These are phyloP conservation scores for Magnolia changhungtana DNA, from an alignment of 164 flowering plant species.

Conservation along the genomic window DNA sequence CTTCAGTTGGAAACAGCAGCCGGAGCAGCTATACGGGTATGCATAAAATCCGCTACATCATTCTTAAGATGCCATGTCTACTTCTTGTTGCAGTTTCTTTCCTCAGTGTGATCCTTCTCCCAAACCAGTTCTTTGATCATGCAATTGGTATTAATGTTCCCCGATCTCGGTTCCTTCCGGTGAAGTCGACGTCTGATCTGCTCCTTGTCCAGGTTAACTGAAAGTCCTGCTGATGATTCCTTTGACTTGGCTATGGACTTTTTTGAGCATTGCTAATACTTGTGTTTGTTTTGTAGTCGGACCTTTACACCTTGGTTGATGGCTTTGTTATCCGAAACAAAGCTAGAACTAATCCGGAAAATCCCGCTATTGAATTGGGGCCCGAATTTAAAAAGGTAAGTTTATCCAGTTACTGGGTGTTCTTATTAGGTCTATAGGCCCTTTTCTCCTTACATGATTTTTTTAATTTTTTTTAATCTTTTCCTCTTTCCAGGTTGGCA, in stretches of 20 bases:
- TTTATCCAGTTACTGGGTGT: not conserved
- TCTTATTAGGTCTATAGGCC: not conserved
- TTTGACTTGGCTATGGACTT: constrained; percentile 2
- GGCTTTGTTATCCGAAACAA: constrained; percentile 64
- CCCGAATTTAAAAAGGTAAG: constrained; percentile 90
- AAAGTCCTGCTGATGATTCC: not conserved
- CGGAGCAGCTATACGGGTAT: constrained; percentile 91
- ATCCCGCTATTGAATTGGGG: constrained; percentile 83
- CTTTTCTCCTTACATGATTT: not conserved
- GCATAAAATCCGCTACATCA: not conserved
- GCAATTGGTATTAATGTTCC: constrained; percentile 94
- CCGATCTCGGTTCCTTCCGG: constrained; percentile 87
- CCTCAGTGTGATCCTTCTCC: not conserved
- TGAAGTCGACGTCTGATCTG: constrained; percentile 92
- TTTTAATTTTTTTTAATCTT: not conserved
- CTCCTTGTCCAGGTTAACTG: constrained; percentile 82
- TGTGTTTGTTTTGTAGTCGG: constrained; percentile 54
- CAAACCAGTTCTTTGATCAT: constrained; percentile 71
- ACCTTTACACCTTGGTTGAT: constrained; percentile 70
- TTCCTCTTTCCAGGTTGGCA: constrained; percentile 48
- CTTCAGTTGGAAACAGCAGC: constrained; percentile 98
- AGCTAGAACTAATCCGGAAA: constrained; percentile 64
- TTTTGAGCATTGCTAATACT: constrained; percentile 3
- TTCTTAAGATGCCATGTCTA: constrained; percentile 1
- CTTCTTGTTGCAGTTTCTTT: constrained; percentile 3